phyloP scores from a whole-genome alignment of 1,284 basidiomycete genomes.

The Ustilago tritici region DNA sequence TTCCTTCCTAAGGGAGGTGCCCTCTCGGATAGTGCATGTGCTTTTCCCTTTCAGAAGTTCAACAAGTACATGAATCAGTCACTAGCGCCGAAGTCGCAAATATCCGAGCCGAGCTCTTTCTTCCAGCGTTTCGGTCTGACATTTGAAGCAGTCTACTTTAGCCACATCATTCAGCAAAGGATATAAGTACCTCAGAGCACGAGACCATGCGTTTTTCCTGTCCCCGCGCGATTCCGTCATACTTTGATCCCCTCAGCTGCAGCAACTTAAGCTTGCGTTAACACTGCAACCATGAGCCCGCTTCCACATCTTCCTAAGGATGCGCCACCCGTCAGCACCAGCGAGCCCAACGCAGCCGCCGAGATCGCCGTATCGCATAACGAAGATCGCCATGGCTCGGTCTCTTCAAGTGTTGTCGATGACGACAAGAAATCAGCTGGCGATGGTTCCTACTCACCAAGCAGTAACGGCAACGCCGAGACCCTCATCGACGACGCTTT shows the following conservation, averaged over 20 bases:
- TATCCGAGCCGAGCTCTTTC: constrained; percentile 1
- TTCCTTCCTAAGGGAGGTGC: background rate
- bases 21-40: no score
- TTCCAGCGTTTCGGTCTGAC: constrained; percentile 4
- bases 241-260: background rate
- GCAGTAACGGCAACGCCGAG: constrained; percentile 14
- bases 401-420: constrained; percentile 15
- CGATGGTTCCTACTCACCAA: constrained; percentile 13
- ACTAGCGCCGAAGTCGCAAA: constrained; percentile 8
- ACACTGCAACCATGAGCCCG: constrained; percentile 20
- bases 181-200: background rate
- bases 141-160: background rate
- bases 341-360: constrained; percentile 13
- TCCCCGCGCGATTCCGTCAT: background rate
- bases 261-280: background rate
- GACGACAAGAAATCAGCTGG: constrained; percentile 21
- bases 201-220: background rate
- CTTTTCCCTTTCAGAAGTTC: no score
- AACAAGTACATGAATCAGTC: constrained; percentile 5
- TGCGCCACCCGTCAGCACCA: constrained; percentile 26
- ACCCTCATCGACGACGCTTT: constrained; percentile 17
- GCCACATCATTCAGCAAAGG: background rate
- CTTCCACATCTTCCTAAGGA: constrained; percentile 27
- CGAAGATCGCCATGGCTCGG: constrained; percentile 23
- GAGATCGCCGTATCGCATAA: constrained; percentile 11